Evolutionary conservation across 768 basidiomycete species (phyloP).

Genomic region (Phanerochaete sordida): DNA sequence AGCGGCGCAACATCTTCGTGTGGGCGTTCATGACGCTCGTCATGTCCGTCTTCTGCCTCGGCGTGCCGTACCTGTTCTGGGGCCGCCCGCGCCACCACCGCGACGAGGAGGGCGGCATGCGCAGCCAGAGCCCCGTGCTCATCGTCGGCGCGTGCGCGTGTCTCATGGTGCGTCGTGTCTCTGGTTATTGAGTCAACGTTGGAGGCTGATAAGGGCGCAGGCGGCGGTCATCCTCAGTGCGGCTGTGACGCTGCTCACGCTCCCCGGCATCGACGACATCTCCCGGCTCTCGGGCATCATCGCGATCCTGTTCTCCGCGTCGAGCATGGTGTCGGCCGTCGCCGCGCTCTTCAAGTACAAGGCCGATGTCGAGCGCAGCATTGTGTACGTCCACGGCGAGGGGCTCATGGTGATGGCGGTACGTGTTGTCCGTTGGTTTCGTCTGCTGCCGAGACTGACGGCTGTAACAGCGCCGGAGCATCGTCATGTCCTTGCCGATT

Average conservation of each 20-base stretch:
- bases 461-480: slow-evolving; percentile 46
- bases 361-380: slow-evolving; percentile 53
- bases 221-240: slow-evolving; percentile 79
- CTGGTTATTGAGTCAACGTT: background rate
- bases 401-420: slow-evolving; percentile 56
- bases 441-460: background rate
- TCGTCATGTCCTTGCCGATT: slow-evolving; percentile 68
- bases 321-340: slow-evolving; percentile 66
- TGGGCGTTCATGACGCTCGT: slow-evolving; percentile 56
- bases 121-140: slow-evolving; percentile 50
- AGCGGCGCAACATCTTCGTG: slow-evolving; percentile 37
- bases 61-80: slow-evolving; percentile 75
- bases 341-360: slow-evolving; percentile 71
- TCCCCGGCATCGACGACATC: slow-evolving; percentile 67
- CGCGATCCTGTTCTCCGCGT: slow-evolving; percentile 63
- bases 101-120: slow-evolving; percentile 59
- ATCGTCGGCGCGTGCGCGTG: slow-evolving; percentile 55
- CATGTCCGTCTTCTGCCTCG: slow-evolving; percentile 64
- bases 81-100: slow-evolving; percentile 46
- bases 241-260: slow-evolving; percentile 76
- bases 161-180: slow-evolving; percentile 21
- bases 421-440: slow-evolving; percentile 17
- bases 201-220: slow-evolving; percentile 32
- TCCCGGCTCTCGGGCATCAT: slow-evolving; percentile 64
- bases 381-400: slow-evolving; percentile 43